Percentiles rank a stretch among this genome's conserved stretches.
These are phyloP conservation scores for Ganoderma lucidum DNA, from an alignment of 1,284 basidiomycete species.

Conservation along the genomic window DNA sequence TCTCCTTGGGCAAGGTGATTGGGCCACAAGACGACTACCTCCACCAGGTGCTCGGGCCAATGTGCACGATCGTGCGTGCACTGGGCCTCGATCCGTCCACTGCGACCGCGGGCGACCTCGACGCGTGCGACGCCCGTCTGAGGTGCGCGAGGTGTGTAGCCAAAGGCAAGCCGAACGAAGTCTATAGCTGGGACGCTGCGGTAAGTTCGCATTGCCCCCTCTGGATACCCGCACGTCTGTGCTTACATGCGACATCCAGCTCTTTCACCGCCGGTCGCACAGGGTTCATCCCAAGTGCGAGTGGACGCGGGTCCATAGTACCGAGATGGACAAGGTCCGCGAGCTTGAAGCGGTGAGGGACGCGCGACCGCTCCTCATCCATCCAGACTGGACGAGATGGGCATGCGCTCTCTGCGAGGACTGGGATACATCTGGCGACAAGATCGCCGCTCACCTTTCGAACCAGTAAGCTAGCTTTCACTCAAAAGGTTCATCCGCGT, in stretches of 20 bases:
- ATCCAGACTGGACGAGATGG: not conserved
- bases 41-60: not conserved
- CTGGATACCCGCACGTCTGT: too few relatives aligned
- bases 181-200: slow-evolving; percentile 12
- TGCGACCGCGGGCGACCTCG: not conserved
- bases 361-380: not conserved
- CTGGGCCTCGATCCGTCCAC: not conserved
- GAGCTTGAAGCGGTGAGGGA: not conserved
- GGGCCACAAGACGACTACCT: not conserved
- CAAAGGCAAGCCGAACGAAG: not conserved
- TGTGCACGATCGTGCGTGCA: not conserved
- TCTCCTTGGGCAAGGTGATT: not conserved
- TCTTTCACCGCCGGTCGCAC: not conserved
- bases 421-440: not conserved
- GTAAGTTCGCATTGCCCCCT: not conserved
- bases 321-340: not conserved
- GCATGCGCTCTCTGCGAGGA: not conserved
- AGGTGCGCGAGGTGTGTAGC: not conserved
- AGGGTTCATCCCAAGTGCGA: not conserved
- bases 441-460: not conserved
- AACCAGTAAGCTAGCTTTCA: not conserved
- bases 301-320: not conserved
- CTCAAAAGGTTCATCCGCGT: not conserved
- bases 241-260: not conserved
- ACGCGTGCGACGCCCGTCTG: slow-evolving; percentile 4